Base-by-base conservation (phyloP, 805 yeast species). In the Candida ipomoeae region DNA sequence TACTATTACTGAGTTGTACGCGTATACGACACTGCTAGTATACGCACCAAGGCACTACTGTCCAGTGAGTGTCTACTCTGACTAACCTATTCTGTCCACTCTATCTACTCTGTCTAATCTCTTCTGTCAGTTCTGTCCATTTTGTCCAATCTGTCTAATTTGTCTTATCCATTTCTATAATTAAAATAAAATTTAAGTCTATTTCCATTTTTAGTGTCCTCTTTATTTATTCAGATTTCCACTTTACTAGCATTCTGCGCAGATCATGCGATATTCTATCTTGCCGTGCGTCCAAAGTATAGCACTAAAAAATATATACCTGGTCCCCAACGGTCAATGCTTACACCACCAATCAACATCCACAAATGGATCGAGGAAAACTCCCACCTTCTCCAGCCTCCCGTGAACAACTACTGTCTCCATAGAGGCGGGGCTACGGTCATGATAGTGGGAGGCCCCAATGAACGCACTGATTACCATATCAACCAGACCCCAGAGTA, bases 391-490 rank as follows among this genome's bases (percentile, higher is more conserved):
- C 76, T 91, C 36, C 84, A 87, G 65, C 97, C 97, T 1, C 97
- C 97, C 1, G 96, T 91, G 33, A 89, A 89, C 67, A 91, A 91
- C 64, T 91, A 70, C 69, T 89, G 97, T 62, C 79, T 91, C 29
- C 96, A 91, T 67, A 75, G 90, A 44, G 96, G 95, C 5, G 97
- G 97, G 0, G 87, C 87, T 65, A 90, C 97, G 0, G 89, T 90
- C 35, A 91, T 91, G 97, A 83, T 90, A 46, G 96, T 91, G 1
- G 97, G 97, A 14, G 97, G 97, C 0, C 97, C 97, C 3, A 91
- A 91, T 65, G 96, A 85, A 61, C 76, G 97, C 51, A 90, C 96
- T 0, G 97, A 91, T 64, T 91, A 89, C 64, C 97, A 91, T 62
- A 81, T 91, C 44, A 91, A 91, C 63, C 95, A 89, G 60, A 91